A percentile compares a stretch with the other conserved stretches of the same genome.
Conservation (phyloP, 352 stramenopile genomes). For the Phytophthora idaei region DNA sequence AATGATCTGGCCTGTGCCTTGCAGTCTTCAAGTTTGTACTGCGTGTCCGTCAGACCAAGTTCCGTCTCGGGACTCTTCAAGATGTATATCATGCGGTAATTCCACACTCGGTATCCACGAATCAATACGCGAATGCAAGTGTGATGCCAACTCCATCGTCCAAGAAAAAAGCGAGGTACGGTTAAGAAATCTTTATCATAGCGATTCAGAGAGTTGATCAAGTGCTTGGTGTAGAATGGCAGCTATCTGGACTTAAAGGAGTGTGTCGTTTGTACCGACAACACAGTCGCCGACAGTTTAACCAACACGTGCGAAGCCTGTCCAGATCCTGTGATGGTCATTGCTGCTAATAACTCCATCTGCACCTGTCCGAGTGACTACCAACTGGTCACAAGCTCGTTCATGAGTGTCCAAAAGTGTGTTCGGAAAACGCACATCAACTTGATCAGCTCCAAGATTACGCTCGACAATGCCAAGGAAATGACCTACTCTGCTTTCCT, state of each 20-base stretch:
- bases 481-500: conserved; percentile 54
- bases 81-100: conserved; percentile 65
- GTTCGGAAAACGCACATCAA: conserved; percentile 49
- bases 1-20: conserved; percentile 69
- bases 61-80: conserved; percentile 45
- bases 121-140: conserved; percentile 53
- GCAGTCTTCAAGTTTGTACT: conserved; percentile 50
- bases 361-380: conserved; percentile 78
- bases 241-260: conserved; percentile 62
- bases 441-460: conserved; percentile 61
- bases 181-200: background rate
- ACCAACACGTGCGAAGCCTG: conserved; percentile 72
- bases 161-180: conserved; percentile 56
- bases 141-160: conserved; percentile 49
- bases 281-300: conserved; percentile 37
- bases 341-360: conserved; percentile 29
- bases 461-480: conserved; percentile 35
- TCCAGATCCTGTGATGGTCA: conserved; percentile 78
- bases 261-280: conserved; percentile 59
- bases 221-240: conserved; percentile 44
- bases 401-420: conserved; percentile 45
- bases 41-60: conserved; percentile 45
- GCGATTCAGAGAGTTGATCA: conserved; percentile 1
- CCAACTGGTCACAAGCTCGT: conserved; percentile 51
- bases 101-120: conserved; percentile 56